Evolutionary conservation across 768 basidiomycete species (phyloP).

Genomic region (Serendipita indica): DNA sequence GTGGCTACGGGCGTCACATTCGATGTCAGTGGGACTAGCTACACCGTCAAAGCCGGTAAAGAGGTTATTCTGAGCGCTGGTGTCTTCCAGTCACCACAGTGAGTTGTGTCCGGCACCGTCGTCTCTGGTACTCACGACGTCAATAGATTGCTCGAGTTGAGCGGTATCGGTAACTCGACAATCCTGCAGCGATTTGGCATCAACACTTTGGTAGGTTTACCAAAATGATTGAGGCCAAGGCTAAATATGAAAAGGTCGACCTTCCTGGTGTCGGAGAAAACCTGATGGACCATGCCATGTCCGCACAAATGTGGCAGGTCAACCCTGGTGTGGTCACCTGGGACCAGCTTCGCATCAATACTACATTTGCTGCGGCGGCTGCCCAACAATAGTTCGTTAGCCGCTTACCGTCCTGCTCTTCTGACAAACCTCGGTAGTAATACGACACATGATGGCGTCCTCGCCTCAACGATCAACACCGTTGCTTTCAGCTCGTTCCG

Average conservation of each 20-base stretch:
- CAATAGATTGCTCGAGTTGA: constrained; percentile 34
- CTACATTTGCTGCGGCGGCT: not conserved
- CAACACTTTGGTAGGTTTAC: constrained; percentile 11
- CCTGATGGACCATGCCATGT: constrained; percentile 29
- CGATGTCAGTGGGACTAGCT: constrained; percentile 19
- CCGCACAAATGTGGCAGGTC: constrained; percentile 4
- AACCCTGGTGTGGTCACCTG: not conserved
- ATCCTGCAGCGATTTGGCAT: constrained; percentile 37
- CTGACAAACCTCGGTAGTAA: not conserved
- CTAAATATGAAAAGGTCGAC: constrained; percentile 28
- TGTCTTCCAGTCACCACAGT: constrained; percentile 12
- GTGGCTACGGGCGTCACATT: constrained; percentile 20
- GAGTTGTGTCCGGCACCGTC: not conserved
- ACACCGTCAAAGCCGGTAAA: constrained; percentile 28
- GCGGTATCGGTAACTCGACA: constrained; percentile 47
- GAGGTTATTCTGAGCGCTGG: constrained; percentile 39
- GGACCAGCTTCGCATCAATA: constrained; percentile 8
- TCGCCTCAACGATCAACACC: not conserved
- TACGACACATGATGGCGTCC: constrained; percentile 4
- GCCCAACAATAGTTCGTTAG: not conserved
- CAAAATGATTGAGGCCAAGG: not conserved
- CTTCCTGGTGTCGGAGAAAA: constrained; percentile 68
- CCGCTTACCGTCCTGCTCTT: not conserved
- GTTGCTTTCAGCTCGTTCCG: not conserved
- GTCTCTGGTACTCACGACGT: not conserved